Evolutionary conservation across 805 yeast species (phyloP).

Genomic region (Yamadazyma tumulicola): DNA sequence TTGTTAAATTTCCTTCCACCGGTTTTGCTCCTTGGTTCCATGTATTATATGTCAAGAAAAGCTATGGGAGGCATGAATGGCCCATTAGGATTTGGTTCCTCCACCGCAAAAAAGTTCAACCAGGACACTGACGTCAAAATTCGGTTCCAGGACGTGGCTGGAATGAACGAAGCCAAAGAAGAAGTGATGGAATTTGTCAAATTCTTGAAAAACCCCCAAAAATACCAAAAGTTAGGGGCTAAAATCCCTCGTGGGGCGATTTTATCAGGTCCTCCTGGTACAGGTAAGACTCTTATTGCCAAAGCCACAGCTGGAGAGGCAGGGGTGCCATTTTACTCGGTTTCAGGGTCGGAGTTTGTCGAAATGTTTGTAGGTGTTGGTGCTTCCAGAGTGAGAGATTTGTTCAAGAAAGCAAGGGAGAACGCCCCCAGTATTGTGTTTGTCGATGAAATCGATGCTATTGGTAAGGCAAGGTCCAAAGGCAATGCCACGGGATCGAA

Average conservation of each 20-base stretch:
- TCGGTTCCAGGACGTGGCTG: constrained; percentile 93
- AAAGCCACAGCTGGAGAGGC: constrained; percentile 99
- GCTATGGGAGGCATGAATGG: constrained; percentile 60
- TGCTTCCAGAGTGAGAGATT: constrained; percentile 95
- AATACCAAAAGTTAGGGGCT: constrained; percentile 92
- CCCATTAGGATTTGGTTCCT: constrained; percentile 78
- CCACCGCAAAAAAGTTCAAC: constrained; percentile 87
- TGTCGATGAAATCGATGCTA: constrained; percentile 99
- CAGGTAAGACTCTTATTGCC: constrained; percentile 96
- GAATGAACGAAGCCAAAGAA: constrained; percentile 93
- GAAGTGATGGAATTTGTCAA: constrained; percentile 98
- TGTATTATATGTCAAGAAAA: constrained; percentile 74
- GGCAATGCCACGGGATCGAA: constrained; percentile 78
- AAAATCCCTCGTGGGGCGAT: constrained; percentile 98
- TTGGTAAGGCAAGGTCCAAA: constrained; percentile 84
- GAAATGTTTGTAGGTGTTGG: constrained; percentile 99
- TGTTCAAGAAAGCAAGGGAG: constrained; percentile 87
- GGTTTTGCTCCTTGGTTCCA: constrained; percentile 78
- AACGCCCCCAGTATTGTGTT: constrained; percentile 95
- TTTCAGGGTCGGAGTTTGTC: constrained; percentile 95
- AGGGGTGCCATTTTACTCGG: constrained; percentile 93
- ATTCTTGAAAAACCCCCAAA: constrained; percentile 84
- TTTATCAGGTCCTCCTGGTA: constrained; percentile 97
- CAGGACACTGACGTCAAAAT: constrained; percentile 88
- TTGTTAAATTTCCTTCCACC: constrained; percentile 85